Conservation (phyloP, 2,329 filamentous ascomycete genomes). For the Penicillium digitatum region DNA sequence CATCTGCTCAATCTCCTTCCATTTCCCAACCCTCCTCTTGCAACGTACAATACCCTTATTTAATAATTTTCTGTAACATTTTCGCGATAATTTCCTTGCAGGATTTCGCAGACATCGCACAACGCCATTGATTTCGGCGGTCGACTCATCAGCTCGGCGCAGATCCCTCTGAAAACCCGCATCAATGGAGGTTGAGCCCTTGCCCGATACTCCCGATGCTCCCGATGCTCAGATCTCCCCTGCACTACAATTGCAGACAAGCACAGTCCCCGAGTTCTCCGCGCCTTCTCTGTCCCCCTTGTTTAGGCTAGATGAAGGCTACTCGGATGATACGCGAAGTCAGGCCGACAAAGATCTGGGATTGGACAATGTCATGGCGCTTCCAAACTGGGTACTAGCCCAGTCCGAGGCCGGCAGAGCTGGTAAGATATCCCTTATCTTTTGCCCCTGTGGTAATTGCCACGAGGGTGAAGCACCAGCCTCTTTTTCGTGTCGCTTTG, state of each 20-base stretch:
- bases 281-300: conserved; percentile 36
- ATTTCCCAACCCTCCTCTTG: background rate
- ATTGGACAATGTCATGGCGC: conserved; percentile 40
- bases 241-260: conserved; percentile 24
- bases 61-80: background rate
- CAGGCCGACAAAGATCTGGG: conserved; percentile 40
- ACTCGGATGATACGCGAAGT: conserved; percentile 68
- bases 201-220: conserved; percentile 15
- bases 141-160: conserved; percentile 3
- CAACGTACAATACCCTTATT: background rate
- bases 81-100: background rate
- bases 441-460: background rate
- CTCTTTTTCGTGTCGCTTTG: background rate
- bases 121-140: background rate
- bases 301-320: conserved; percentile 74
- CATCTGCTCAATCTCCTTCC: conserved; percentile 6
- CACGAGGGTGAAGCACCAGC: background rate
- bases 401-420: conserved; percentile 54
- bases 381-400: conserved; percentile 54
- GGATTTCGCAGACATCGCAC: background rate
- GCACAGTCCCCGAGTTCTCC: conserved; percentile 28
- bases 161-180: conserved; percentile 4
- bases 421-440: conserved; percentile 41
- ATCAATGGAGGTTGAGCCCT: conserved; percentile 32
- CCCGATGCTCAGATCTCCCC: conserved; percentile 23